Evolutionary conservation across 305 asterid genomes (phyloP), one percentile per base, ranked within the genome.

Genomic region (Andrographis paniculata): DNA sequence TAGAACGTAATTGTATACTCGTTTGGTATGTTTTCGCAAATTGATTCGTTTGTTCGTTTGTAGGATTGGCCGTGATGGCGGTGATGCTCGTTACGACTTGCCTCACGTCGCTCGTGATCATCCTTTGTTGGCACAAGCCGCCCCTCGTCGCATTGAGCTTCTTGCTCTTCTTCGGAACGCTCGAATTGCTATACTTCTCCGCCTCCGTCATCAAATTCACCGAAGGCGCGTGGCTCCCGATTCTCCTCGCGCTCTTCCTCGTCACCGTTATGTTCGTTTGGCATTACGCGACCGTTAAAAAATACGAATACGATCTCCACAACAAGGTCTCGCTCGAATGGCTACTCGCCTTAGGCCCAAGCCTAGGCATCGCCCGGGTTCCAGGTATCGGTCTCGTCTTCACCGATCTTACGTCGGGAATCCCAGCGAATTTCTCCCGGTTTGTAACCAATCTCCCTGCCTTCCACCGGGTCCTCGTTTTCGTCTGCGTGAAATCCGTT

Each of bases 141-240:
- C 96, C 96, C 1, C 57, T 78, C 1, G 31, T 85, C 17, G 98
- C 96, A 50, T 68, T 89, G 30, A 61, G 72, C 54, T 89, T 89
- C 55, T 80, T 89, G 14, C 73, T 85, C 5, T 79, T 85, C 65
- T 89, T 89, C 14, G 98, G 95, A 22, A 85, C 95, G 50, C 71
- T 89, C 13, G 98, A 89, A 42, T 49, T 89, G 22, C 80, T 89
- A 1, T 89, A 89, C 82, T 85, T 89, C 68, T 89, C 94, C 0
- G 98, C 98, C 15, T 89, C 95, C 20, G 61, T 89, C 47, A 82
- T 78, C 38, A 89, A 89, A 79, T 89, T 89, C 65, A 85, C 68
- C 15, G 98, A 89, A 65, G 98, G 98, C 6, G 98, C 98, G 0
- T 89, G 98, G 98, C 94, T 89, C 17, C 98, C 98, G 1, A 85